Evolutionary conservation across 1,284 basidiomycete genomes (phyloP).

Genomic region (Vanrija pseudolonga): DNA sequence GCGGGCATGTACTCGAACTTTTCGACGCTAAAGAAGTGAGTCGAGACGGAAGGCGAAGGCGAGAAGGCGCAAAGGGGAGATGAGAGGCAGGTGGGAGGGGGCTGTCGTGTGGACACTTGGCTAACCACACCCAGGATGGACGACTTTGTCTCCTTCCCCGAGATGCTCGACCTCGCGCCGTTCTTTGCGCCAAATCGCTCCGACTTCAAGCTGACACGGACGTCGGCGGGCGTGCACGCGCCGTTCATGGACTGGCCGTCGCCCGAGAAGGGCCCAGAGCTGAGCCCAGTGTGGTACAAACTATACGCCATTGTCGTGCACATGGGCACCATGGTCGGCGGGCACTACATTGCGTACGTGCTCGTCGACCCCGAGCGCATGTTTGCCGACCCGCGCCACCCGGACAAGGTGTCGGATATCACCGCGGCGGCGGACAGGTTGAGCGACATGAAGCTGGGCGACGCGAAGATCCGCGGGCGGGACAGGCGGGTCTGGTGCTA

Average conservation of each 20-base stretch:
- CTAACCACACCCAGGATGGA: constrained; percentile 62
- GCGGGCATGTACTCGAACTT: constrained; percentile 37
- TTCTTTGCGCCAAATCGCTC: constrained; percentile 70
- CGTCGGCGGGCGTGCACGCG: constrained; percentile 30
- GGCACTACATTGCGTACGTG: constrained; percentile 74
- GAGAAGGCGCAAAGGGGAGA: too few species aligned
- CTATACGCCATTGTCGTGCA: constrained; percentile 77
- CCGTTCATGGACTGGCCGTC: constrained; percentile 46
- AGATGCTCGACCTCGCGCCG: constrained; percentile 74
- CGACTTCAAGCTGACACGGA: constrained; percentile 44
- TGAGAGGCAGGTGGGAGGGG: too few species aligned
- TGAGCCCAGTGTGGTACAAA: constrained; percentile 40
- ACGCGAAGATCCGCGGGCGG: not conserved
- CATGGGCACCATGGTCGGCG: constrained; percentile 78
- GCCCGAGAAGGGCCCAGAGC: constrained; percentile 38
- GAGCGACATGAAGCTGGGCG: not conserved
- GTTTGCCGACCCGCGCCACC: constrained; percentile 12
- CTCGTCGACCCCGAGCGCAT: constrained; percentile 42
- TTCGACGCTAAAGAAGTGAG: constrained; percentile 45
- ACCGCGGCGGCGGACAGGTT: not conserved
- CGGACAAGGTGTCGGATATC: not conserved
- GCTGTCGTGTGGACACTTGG: too few species aligned
- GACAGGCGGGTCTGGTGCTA: constrained; percentile 77
- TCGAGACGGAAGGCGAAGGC: constrained; percentile 9
- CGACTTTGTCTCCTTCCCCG: constrained; percentile 83